Percentiles rank a stretch among this genome's conserved stretches.
phyloP scores from a whole-genome alignment of 257 asterid species.

The Capsicum chinense region DNA sequence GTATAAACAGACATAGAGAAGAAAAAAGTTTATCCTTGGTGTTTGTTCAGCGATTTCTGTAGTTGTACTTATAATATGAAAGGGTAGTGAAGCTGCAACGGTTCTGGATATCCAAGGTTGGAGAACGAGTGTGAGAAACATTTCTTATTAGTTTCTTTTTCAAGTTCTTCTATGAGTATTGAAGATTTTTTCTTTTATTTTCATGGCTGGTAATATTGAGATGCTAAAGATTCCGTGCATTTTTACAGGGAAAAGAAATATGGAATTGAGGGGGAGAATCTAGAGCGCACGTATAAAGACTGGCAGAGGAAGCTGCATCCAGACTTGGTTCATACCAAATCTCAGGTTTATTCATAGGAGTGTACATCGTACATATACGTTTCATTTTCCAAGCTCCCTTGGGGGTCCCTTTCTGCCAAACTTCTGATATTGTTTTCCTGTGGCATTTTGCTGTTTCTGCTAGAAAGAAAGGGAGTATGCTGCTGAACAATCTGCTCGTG shows the following conservation, averaged over 20 bases:
- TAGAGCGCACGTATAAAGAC: constrained; percentile 81
- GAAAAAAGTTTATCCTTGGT: too few species aligned
- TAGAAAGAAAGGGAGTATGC: constrained; percentile 91
- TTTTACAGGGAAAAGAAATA: constrained; percentile 61
- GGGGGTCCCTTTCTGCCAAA: neutral
- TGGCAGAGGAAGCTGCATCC: constrained; percentile 99
- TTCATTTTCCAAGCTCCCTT: neutral
- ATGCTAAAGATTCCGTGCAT: constrained; percentile 27
- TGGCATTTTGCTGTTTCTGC: constrained; percentile 33
- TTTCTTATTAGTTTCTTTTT: too few species aligned
- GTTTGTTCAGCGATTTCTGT: too few species aligned
- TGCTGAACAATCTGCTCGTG: constrained; percentile 94
- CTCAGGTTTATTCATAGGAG: constrained; percentile 53
- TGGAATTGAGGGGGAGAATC: constrained; percentile 55
- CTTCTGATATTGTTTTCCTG: neutral
- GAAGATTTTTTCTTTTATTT: too few species aligned
- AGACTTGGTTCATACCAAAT: constrained; percentile 88
- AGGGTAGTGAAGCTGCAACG: too few species aligned
- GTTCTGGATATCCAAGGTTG: too few species aligned
- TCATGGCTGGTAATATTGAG: neutral
- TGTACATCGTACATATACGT: neutral
- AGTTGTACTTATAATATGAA: too few species aligned
- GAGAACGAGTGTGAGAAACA: too few species aligned
- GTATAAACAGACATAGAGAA: too few species aligned
- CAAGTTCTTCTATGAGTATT: too few species aligned